Percentiles rank a stretch among this genome's conserved stretches.
phyloP scores from a whole-genome alignment of 345 rosid genomes.

The Tarenaya hassleriana region DNA sequence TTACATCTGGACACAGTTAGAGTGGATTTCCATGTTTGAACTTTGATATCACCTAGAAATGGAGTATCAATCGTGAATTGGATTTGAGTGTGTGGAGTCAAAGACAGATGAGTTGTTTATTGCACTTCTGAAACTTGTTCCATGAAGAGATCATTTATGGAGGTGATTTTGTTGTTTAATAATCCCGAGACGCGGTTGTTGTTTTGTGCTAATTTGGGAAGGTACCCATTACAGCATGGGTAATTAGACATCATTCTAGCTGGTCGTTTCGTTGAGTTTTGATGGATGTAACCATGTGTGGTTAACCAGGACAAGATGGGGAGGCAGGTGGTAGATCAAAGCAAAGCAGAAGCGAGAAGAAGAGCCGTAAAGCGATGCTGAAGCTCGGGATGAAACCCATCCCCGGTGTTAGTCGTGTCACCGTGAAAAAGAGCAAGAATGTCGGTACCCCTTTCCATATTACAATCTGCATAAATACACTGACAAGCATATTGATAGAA shows the following conservation, averaged over 20 bases:
- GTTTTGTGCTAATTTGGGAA: constrained; percentile 10
- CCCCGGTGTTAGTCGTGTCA: constrained; percentile 74
- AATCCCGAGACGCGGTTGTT: not conserved
- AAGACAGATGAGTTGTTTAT: too few relatives aligned
- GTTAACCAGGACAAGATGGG: constrained; percentile 37
- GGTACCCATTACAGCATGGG: not conserved
- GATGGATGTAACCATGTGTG: constrained; percentile 1
- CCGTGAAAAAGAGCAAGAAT: constrained; percentile 80
- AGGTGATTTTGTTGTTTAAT: constrained; percentile 1
- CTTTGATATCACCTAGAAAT: too few relatives aligned
- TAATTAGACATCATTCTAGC: not conserved
- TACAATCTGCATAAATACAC: not conserved
- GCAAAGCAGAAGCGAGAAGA: constrained; percentile 89
- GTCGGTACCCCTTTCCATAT: constrained; percentile 28
- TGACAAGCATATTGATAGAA: not conserved
- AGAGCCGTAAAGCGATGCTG: constrained; percentile 84
- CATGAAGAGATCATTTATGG: too few relatives aligned
- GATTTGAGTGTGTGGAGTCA: too few relatives aligned
- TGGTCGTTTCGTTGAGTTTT: too few relatives aligned
- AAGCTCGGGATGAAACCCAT: constrained; percentile 88
- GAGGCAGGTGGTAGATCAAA: constrained; percentile 56
- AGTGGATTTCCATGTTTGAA: too few relatives aligned
- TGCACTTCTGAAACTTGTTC: too few relatives aligned
- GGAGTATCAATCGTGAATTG: too few relatives aligned
- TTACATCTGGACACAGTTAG: too few relatives aligned